Conservation (phyloP, 345 rosid species). For the Populus deltoides region DNA sequence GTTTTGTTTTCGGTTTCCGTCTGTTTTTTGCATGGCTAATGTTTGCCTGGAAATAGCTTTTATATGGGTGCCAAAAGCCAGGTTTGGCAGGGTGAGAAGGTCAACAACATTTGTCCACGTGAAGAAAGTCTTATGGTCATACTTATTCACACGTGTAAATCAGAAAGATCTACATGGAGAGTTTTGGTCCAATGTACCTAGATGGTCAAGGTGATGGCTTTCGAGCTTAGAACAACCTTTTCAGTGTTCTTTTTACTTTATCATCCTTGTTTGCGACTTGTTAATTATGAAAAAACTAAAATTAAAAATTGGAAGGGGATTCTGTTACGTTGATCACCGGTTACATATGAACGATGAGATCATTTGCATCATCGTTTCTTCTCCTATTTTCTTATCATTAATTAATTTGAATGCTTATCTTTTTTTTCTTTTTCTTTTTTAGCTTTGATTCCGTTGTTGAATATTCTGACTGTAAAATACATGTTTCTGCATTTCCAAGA, state of each 20-base stretch:
- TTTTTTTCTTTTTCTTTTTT: no score
- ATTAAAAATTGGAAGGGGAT: neutral
- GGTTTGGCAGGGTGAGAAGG: neutral
- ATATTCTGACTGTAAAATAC: neutral
- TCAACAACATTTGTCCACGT: slow-evolving; percentile 8
- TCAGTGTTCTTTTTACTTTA: slow-evolving; percentile 1
- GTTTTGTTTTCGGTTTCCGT: neutral
- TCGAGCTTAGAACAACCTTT: neutral
- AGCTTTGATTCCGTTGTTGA: neutral
- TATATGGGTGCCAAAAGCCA: slow-evolving; percentile 11
- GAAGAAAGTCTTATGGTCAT: slow-evolving; percentile 7
- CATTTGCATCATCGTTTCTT: neutral
- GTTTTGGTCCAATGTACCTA: slow-evolving; percentile 42
- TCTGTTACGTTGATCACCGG: neutral
- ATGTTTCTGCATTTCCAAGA: neutral
- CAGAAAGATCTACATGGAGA: slow-evolving; percentile 20
- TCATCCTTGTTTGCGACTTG: neutral
- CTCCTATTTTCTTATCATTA: no score
- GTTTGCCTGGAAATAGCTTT: neutral
- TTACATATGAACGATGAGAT: neutral
- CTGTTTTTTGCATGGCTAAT: slow-evolving; percentile 30
- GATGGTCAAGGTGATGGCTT: slow-evolving; percentile 57
- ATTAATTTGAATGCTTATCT: no score
- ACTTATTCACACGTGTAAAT: slow-evolving; percentile 11
- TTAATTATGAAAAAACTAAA: neutral